These are phyloP conservation scores for Pyrus pyrifolia DNA, from an alignment of 306 rosid species.

Conservation along the genomic window DNA sequence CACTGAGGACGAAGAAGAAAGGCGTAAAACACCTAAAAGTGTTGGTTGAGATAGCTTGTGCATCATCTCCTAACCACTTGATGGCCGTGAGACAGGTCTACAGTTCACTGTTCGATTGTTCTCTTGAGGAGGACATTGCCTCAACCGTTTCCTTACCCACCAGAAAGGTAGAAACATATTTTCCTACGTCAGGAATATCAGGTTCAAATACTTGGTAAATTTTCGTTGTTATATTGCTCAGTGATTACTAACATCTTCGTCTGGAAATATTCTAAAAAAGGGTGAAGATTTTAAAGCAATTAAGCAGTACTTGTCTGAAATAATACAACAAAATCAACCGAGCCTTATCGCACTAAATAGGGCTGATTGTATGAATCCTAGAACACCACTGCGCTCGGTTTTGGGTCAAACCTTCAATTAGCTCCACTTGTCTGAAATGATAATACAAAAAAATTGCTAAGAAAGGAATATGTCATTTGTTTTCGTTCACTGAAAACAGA, in stretches of 20 bases:
- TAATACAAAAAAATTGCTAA: background rate
- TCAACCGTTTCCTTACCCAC: constrained; percentile 49
- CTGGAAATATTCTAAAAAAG: background rate
- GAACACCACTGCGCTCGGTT: accelerated
- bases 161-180: constrained; percentile 48
- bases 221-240: background rate
- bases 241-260: background rate
- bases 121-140: constrained; percentile 82
- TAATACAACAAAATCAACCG: accelerated
- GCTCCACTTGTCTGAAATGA: background rate
- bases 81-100: constrained; percentile 76
- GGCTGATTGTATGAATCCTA: too few relatives aligned
- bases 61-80: constrained; percentile 80
- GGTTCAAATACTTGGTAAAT: background rate
- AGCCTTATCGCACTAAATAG: too few relatives aligned
- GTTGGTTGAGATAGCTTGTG: constrained; percentile 80
- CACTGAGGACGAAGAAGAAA: constrained; percentile 38
- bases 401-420: too few relatives aligned
- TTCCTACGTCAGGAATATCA: background rate
- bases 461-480: background rate
- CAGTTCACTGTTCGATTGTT: constrained; percentile 55
- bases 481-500: background rate
- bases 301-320: background rate
- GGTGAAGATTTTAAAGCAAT: background rate
- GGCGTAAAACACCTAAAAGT: constrained; percentile 45